Conservation (phyloP, 2,329 filamentous ascomycete species). For the Apiospora aurea region DNA sequence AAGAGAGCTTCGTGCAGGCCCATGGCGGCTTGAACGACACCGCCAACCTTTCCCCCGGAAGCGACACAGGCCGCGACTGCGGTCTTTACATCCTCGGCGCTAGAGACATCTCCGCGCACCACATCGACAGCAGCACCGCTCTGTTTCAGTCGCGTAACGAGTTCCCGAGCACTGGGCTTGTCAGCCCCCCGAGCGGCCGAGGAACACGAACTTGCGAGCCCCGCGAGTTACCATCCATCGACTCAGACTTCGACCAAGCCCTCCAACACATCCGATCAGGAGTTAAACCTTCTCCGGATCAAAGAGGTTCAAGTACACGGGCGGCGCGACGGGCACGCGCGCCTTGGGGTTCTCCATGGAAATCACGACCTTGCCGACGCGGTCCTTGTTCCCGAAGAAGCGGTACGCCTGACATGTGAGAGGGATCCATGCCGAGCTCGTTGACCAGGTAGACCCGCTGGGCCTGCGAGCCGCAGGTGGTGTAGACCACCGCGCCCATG, state of each 20-base stretch:
- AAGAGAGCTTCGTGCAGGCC: constrained; percentile 36
- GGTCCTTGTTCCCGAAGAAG: constrained; percentile 31
- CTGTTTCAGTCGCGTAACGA: background rate
- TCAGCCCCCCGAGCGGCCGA: constrained; percentile 33
- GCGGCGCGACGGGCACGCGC: constrained; percentile 33
- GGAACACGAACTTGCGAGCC: constrained; percentile 55
- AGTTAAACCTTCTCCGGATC: constrained; percentile 48
- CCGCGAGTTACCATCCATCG: constrained; percentile 57
- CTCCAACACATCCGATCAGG: constrained; percentile 59
- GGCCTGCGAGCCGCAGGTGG: constrained; percentile 36
- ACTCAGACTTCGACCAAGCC: constrained; percentile 57
- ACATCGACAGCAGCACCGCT: background rate
- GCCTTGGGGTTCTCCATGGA: constrained; percentile 24
- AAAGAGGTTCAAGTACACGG: constrained; percentile 37
- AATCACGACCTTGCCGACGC: constrained; percentile 31
- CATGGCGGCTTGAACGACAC: constrained; percentile 23
- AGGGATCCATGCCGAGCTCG: constrained; percentile 34
- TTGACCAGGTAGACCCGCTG: constrained; percentile 37
- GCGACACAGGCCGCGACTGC: background rate
- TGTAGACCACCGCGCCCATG: constrained; percentile 42
- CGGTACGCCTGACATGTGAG: constrained; percentile 28
- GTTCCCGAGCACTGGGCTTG: background rate
- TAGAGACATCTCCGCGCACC: background rate
- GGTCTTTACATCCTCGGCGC: background rate
- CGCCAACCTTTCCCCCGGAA: background rate